Evolutionary conservation across 257 asterid genomes (phyloP).

Genomic region (Solanum clarkiae): DNA sequence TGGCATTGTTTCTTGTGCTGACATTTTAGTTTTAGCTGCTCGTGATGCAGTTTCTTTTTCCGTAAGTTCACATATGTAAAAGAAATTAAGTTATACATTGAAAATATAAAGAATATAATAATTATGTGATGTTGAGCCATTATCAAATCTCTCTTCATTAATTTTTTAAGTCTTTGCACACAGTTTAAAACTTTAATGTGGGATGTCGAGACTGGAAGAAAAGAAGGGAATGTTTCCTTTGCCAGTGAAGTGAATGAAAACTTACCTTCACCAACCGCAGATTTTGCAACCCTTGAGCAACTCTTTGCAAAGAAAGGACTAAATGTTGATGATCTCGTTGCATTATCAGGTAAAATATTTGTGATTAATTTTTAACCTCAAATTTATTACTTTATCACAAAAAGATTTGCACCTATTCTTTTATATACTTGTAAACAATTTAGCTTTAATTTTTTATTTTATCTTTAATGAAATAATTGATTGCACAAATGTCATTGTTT

Average conservation of each 20-base stretch:
- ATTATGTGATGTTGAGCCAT: no score
- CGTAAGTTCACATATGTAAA: neutral
- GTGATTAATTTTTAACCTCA: no score
- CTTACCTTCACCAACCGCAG: slow-evolving; percentile 29
- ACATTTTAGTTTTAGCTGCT: slow-evolving; percentile 17
- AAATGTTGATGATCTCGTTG: slow-evolving; percentile 33
- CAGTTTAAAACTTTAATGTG: slow-evolving; percentile 22
- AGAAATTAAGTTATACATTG: neutral
- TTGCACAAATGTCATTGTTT: no score
- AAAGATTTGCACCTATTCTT: no score
- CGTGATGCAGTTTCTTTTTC: slow-evolving; percentile 16
- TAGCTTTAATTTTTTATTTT: no score
- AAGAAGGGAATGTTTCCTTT: slow-evolving; percentile 39
- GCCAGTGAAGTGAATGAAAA: slow-evolving; percentile 13
- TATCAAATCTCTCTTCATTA: no score
- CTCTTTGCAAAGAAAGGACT: slow-evolving; percentile 21
- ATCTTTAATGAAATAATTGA: no score
- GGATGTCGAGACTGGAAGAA: slow-evolving; percentile 35
- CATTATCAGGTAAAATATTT: slow-evolving; percentile 29
- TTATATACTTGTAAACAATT: no score
- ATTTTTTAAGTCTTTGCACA: neutral
- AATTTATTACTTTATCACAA: no score
- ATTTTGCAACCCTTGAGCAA: slow-evolving; percentile 25
- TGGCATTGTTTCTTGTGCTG: slow-evolving; percentile 18
- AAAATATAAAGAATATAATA: neutral